phyloP scores from a whole-genome alignment of 2,329 filamentous ascomycete genomes.

The Herpotrichia juniperi region DNA sequence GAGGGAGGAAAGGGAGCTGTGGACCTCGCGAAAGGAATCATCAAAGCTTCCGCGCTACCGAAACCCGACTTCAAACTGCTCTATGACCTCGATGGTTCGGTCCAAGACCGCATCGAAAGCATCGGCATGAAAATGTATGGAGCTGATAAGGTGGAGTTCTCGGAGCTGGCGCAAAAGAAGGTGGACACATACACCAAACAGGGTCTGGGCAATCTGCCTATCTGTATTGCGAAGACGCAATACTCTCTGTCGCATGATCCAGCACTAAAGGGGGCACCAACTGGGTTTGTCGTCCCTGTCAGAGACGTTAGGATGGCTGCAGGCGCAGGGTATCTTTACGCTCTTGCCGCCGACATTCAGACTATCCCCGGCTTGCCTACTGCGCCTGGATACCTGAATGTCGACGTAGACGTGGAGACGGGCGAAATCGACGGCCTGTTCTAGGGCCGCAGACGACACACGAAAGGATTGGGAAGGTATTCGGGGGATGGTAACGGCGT shows the following conservation, averaged over 20 bases:
- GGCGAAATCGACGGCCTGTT: slow-evolving; percentile 75
- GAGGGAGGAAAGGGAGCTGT: slow-evolving; percentile 90
- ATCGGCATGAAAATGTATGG: slow-evolving; percentile 97
- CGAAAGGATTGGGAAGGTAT: background rate
- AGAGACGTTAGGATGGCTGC: slow-evolving; percentile 92
- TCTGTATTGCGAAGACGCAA: slow-evolving; percentile 98
- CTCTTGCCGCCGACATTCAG: slow-evolving; percentile 95
- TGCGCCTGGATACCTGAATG: slow-evolving; percentile 92
- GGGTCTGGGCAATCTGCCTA: slow-evolving; percentile 89
- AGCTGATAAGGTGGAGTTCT: slow-evolving; percentile 87
- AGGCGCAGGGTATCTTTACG: slow-evolving; percentile 81
- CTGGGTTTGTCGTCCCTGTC: slow-evolving; percentile 93
- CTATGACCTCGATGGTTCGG: slow-evolving; percentile 75
- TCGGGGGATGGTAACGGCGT: background rate
- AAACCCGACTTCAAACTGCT: slow-evolving; percentile 81
- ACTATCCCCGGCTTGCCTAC: slow-evolving; percentile 96
- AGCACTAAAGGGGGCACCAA: slow-evolving; percentile 90
- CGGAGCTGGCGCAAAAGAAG: slow-evolving; percentile 92
- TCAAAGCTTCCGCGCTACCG: slow-evolving; percentile 80
- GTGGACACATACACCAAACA: slow-evolving; percentile 93
- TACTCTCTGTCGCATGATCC: slow-evolving; percentile 95
- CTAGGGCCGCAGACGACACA: slow-evolving; percentile 59
- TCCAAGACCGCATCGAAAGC: slow-evolving; percentile 87
- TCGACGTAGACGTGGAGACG: slow-evolving; percentile 68
- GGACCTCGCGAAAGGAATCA: slow-evolving; percentile 85